Conservation (phyloP, 2,329 filamentous ascomycete species). For the Aspergillus novofumigatus region DNA sequence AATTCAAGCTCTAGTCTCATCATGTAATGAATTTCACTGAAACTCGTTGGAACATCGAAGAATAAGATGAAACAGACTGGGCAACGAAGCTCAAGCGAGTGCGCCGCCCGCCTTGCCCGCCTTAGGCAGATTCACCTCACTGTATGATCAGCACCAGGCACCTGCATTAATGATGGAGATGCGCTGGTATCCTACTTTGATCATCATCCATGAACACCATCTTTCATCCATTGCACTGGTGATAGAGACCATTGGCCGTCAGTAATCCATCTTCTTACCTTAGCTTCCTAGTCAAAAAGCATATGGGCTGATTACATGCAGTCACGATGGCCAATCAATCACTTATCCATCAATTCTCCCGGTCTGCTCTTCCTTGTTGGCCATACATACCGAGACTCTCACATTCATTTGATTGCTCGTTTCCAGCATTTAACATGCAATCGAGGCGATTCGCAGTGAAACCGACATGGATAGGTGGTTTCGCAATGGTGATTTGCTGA, state of each 20-base stretch:
- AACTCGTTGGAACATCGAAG: neutral
- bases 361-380: too few species aligned
- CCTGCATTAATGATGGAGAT: neutral
- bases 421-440: too few species aligned
- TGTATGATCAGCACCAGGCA: neutral
- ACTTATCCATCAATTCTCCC: too few species aligned
- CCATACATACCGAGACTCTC: too few species aligned
- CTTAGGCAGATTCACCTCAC: too few species aligned
- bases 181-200: neutral
- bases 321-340: too few species aligned
- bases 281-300: too few species aligned
- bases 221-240: neutral
- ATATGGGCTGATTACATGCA: too few species aligned
- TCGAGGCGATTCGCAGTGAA: too few species aligned
- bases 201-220: neutral
- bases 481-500: neutral
- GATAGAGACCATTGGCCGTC: neutral
- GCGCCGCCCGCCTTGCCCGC: too few species aligned
- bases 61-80: neutral
- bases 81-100: neutral
- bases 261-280: neutral
- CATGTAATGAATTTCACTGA: neutral
- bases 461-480: neutral
- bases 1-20: too few species aligned
- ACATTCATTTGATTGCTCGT: too few species aligned